Evolutionary conservation across 352 stramenopile species (phyloP), one percentile per base, ranked within the genome.

Genomic region (Globisporangium iwayamae): DNA sequence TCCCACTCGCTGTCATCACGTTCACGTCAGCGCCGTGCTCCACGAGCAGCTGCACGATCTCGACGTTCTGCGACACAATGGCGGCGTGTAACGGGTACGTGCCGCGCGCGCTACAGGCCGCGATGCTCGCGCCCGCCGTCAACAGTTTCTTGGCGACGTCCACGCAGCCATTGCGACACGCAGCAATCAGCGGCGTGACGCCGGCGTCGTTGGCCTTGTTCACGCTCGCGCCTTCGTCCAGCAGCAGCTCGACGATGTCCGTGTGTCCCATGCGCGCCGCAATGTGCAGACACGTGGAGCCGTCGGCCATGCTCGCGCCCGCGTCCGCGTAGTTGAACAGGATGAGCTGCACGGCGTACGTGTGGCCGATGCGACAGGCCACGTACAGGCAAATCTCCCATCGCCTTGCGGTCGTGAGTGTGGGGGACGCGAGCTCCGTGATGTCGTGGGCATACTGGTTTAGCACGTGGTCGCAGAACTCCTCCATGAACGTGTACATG

Each of bases 351-450:
- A 85, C 82, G 0, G 81, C 82, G 67, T 93, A 91, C 45, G 62
- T 75, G 77, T 93, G 82, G 47, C 82, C 82, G 53, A 93, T 84
- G 39, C 77, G 79, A 57, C 84, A 90, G 25, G 82, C 84, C 13
- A 90, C 73, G 57, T 88, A 91, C 39, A 93, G 66, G 14, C 72
- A 84, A 55, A 93, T 80, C 67, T 90, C 82, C 84, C 84, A 93
- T n/a, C 78, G 78, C 2, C 84, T 76, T 20, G 75, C 30, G 22
- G 69, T 34, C 4, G 79, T 78, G 54, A 93, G 77, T 2, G 76
- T 72, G 16, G 74, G 69, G 18, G 62, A 68, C 36, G 77, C 63
- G 3, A 93, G 59, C 64, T 91, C 82, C 2, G 67, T 71, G 50
- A 93, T 87, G 60, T 91, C 82, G 55, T 68, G 70, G 28, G 78